Evolutionary conservation across 106 monocot genomes (phyloP), one percentile per base, ranked within the genome.

Genomic region (Acanthochlamys bracteata): DNA sequence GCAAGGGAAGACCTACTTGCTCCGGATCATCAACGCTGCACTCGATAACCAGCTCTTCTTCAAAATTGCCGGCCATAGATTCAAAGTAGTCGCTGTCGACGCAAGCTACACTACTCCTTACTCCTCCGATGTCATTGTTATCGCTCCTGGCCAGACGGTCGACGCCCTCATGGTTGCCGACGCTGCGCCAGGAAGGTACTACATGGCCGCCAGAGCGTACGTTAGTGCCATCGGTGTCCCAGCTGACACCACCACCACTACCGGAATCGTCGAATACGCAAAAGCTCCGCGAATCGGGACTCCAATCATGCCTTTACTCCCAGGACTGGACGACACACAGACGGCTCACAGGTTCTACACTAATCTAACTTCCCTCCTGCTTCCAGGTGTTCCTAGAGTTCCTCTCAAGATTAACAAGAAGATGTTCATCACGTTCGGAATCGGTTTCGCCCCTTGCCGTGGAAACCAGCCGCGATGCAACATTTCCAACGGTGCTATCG

Each of bases 21-120:
- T 93, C 24, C 84, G 93, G 1, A 76, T 93, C 76, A 80, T 93
- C 69, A 93, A 85, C 69, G 85, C 93, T 41, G 93, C 93, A 10
- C 76, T 93, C 71, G 74, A 88, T 62, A 75, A 57, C 64, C 76
- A 85, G 64, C 70, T 80, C 71, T 93, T 93, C 88, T 93, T 80
- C 80, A 85, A 78, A 71, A 51, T 93, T 2, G 88, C 93, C 19
- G 73, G 83, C 24, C 93, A 93, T 75, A 41, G 17, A 10, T 63
- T 93, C 73, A 83, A 69, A 8, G 80, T 93, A 4, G 88, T 93
- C 24, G 93, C 71, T n/a, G 69, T 69, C n/a, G 93, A 93, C 66
- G 88, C 93, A 1, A 22, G 56, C 73, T 93, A 93, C 75, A 88
- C 88, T 25, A 65, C 39, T 7, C 93, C 80, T 0, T 93, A 85